Evolutionary conservation across 768 basidiomycete species (phyloP).

Genomic region (Xerocomus potaroensis): DNA sequence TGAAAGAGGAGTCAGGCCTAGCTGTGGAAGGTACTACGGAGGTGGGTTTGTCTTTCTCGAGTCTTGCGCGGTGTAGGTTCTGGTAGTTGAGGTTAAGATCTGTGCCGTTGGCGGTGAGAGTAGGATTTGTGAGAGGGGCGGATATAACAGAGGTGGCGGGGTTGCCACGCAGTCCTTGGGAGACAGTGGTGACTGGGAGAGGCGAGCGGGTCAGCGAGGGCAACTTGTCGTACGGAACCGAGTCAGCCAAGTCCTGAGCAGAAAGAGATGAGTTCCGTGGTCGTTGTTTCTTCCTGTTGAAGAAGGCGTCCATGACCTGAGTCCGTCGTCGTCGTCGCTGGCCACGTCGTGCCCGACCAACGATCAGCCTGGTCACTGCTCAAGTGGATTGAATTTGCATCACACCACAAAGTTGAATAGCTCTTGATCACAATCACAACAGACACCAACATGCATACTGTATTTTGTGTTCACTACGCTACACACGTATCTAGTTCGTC

Average conservation of each 20-base stretch:
- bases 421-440: conserved; percentile 14
- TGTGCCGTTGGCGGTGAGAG: conserved; percentile 65
- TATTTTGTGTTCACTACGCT: too few species aligned
- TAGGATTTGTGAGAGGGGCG: conserved; percentile 81
- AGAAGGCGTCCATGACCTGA: conserved; percentile 56
- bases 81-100: conserved; percentile 66
- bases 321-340: conserved; percentile 11
- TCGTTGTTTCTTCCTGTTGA: conserved; percentile 56
- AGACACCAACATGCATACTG: conserved; percentile 27
- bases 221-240: conserved; percentile 71
- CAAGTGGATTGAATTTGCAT: conserved; percentile 5
- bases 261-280: conserved; percentile 63
- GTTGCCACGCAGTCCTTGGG: conserved; percentile 48
- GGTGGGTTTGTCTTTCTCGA: conserved; percentile 50
- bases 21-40: conserved; percentile 13
- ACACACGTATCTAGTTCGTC: conserved; percentile 12
- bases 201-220: conserved; percentile 53
- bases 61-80: conserved; percentile 44
- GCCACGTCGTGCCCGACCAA: conserved; percentile 7
- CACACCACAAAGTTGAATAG: background rate
- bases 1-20: conserved; percentile 51
- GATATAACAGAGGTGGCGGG: conserved; percentile 46
- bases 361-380: background rate
- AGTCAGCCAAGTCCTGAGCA: conserved; percentile 58
- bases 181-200: conserved; percentile 49